Evolutionary conservation across 768 basidiomycete genomes (phyloP).

Genomic region (Gymnopilus dilepis): DNA sequence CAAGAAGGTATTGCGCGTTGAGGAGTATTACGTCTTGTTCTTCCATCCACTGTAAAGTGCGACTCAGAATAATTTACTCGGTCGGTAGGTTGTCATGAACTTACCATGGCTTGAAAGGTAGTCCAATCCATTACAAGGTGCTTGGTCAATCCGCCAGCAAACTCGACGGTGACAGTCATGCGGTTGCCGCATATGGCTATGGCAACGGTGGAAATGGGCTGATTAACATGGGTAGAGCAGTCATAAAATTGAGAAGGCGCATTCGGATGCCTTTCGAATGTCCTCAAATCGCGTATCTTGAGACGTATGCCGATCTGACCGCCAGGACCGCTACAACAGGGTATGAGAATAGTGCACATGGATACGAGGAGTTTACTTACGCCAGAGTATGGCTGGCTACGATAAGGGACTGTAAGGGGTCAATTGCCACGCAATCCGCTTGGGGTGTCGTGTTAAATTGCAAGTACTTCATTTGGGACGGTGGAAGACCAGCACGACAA

Average conservation of each 20-base stretch:
- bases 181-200: conserved; percentile 49
- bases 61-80: conserved; percentile 7
- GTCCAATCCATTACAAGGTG: conserved; percentile 58
- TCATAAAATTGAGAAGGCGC: conserved; percentile 47
- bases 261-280: conserved; percentile 58
- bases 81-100: conserved; percentile 11
- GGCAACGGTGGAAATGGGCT: conserved; percentile 39
- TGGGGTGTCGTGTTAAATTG: conserved; percentile 47
- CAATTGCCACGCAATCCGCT: conserved; percentile 51
- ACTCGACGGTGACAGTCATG: conserved; percentile 48
- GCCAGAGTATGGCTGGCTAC: conserved; percentile 47
- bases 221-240: conserved; percentile 41
- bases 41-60: conserved; percentile 49
- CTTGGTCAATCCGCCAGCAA: conserved; percentile 42
- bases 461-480: conserved; percentile 49
- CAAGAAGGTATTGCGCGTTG: conserved; percentile 49
- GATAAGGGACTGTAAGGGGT: conserved; percentile 50
- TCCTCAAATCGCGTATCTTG: conserved; percentile 60
- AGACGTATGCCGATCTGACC: conserved; percentile 50
- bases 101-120: conserved; percentile 51
- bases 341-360: conserved; percentile 12
- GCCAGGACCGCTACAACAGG: conserved; percentile 37
- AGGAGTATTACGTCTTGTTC: conserved; percentile 54
- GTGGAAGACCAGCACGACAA: conserved; percentile 47
- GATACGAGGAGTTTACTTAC: conserved; percentile 29